phyloP scores from a whole-genome alignment of 2,329 filamentous ascomycete genomes.

The Biscogniauxia mediterranea region DNA sequence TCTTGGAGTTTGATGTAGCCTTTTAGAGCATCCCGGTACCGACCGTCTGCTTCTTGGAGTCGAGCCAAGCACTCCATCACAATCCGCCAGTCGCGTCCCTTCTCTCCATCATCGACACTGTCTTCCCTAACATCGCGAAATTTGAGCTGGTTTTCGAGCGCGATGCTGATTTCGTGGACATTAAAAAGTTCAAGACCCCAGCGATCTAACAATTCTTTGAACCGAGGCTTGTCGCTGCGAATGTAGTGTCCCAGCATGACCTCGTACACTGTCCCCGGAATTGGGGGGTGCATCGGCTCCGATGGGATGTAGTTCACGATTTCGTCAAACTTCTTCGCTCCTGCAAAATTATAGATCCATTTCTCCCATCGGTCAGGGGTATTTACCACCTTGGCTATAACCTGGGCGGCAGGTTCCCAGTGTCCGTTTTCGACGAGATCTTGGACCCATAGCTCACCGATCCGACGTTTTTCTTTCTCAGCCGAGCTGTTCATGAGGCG shows the following conservation, averaged over 20 bases:
- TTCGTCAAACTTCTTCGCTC: constrained; percentile 82
- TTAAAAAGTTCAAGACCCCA: constrained; percentile 88
- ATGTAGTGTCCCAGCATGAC: constrained; percentile 88
- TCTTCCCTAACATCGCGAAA: constrained; percentile 73
- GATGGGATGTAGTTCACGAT: constrained; percentile 82
- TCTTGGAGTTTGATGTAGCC: constrained; percentile 91
- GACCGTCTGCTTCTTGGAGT: constrained; percentile 77
- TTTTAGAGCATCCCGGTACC: constrained; percentile 78
- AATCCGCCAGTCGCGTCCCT: constrained; percentile 80
- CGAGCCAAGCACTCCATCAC: constrained; percentile 84
- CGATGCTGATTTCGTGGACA: constrained; percentile 69
- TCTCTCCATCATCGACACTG: constrained; percentile 69
- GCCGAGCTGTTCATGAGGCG: constrained; percentile 61
- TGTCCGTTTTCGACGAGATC: constrained; percentile 73
- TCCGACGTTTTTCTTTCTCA: constrained; percentile 83
- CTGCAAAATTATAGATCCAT: constrained; percentile 91
- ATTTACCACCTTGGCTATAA: constrained; percentile 79
- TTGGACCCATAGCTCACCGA: constrained; percentile 91
- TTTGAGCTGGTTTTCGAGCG: constrained; percentile 78
- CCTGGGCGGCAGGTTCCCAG: constrained; percentile 75
- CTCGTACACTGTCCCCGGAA: constrained; percentile 83
- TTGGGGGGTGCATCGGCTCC: constrained; percentile 71
- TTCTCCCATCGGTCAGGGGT: constrained; percentile 86
- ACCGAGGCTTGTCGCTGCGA: constrained; percentile 68
- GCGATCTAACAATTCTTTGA: constrained; percentile 74